A percentile compares a stretch with the other conserved stretches of the same genome.
Conservation (phyloP, 2,329 filamentous ascomycete species). For the Chaetomium sp. region DNA sequence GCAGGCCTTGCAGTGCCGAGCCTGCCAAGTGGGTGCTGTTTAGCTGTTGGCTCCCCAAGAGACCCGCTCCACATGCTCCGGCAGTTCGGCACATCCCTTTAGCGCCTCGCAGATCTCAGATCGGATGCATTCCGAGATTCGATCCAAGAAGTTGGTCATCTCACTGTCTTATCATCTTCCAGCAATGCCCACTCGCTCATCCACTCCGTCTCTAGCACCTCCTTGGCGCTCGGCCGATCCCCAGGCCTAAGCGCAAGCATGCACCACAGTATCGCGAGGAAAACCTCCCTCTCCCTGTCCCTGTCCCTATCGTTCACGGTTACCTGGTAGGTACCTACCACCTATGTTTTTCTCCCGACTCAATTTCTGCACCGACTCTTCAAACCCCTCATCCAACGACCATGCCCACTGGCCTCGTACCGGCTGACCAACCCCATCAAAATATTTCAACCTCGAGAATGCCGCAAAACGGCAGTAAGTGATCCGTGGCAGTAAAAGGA, state of each 20-base stretch:
- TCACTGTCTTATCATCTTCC: neutral
- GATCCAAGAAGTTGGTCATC: neutral
- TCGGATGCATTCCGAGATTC: neutral
- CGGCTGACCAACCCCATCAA: constrained; percentile 19
- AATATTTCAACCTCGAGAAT: neutral
- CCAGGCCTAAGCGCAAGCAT: constrained; percentile 29
- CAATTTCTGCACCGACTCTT: constrained; percentile 39
- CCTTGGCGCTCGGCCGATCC: constrained; percentile 25
- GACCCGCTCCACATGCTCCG: neutral
- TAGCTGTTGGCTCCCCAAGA: neutral
- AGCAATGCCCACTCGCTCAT: constrained; percentile 29
- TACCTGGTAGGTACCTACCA: too few relatives aligned
- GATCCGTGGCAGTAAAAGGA: too few relatives aligned
- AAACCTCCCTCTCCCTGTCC: constrained; percentile 21
- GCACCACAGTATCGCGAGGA: constrained; percentile 26
- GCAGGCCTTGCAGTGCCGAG: neutral
- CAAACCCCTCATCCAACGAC: constrained; percentile 38
- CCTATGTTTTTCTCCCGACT: constrained; percentile 27
- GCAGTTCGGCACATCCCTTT: neutral
- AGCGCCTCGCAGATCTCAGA: neutral
- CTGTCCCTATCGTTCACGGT: constrained; percentile 19
- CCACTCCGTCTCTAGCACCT: constrained; percentile 29
- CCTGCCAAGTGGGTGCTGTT: neutral
- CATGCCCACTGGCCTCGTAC: constrained; percentile 28
- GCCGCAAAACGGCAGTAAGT: too few relatives aligned